Percentiles rank a stretch among this genome's conserved stretches.
phyloP scores from a whole-genome alignment of 108 stramenopile species.

The Cyclostephanos invisitatus region DNA sequence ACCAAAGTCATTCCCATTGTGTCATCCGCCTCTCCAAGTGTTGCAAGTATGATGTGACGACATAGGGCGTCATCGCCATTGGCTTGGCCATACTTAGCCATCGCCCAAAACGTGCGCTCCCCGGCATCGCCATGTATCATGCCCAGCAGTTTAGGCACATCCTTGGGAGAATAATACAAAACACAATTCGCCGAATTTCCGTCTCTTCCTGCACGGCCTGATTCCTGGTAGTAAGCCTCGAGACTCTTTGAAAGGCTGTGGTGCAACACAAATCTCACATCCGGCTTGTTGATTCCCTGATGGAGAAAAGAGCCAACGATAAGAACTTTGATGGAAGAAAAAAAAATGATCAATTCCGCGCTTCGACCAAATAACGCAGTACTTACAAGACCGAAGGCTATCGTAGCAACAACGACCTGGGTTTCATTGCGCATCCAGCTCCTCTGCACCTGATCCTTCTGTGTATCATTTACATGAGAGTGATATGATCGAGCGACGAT shows the following conservation, averaged over 20 bases:
- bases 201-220: constrained; percentile 94
- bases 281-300: constrained; percentile 89
- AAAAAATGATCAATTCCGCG: neutral
- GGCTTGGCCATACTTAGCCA: constrained; percentile 77
- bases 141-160: constrained; percentile 67
- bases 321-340: neutral
- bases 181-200: constrained; percentile 86
- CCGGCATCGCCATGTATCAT: constrained; percentile 72
- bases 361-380: neutral
- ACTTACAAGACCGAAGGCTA: constrained; percentile 91
- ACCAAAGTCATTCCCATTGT: constrained; percentile 24
- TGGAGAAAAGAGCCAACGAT: neutral
- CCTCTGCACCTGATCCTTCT: constrained; percentile 69
- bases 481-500: constrained; percentile 88
- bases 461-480: constrained; percentile 51
- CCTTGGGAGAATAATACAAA: constrained; percentile 78
- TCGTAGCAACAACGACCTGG: constrained; percentile 93
- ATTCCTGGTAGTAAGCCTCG: constrained; percentile 96
- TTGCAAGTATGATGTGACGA: constrained; percentile 59
- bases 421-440: constrained; percentile 86
- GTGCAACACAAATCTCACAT: constrained; percentile 86
- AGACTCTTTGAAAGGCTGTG: constrained; percentile 86
- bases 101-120: constrained; percentile 57
- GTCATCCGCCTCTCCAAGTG: constrained; percentile 67
- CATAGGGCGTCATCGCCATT: constrained; percentile 73